These are phyloP conservation scores for Malania oleifera DNA, from an alignment of 164 flowering plant genomes.

Conservation along the genomic window DNA sequence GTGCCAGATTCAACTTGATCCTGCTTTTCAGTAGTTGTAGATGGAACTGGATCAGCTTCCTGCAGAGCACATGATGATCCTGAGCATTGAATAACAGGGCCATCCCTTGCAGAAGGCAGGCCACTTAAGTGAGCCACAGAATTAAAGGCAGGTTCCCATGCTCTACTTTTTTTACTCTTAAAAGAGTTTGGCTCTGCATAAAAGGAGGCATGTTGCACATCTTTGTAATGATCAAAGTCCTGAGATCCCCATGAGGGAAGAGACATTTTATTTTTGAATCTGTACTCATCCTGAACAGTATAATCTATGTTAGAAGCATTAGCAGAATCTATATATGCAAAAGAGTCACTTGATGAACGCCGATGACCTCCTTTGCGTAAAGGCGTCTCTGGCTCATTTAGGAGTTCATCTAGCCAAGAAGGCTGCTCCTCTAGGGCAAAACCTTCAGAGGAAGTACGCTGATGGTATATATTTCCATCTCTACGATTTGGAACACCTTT, in stretches of 20 bases:
- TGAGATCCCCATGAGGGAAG: conserved; percentile 50
- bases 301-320: conserved; percentile 37
- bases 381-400: conserved; percentile 87
- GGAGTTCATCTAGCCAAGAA: conserved; percentile 93
- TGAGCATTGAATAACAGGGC: conserved; percentile 23
- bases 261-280: conserved; percentile 29
- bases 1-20: conserved; percentile 29
- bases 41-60: conserved; percentile 31
- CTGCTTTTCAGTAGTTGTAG: conserved; percentile 37
- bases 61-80: conserved; percentile 28
- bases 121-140: conserved; percentile 27
- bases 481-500: conserved; percentile 51
- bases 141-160: conserved; percentile 44
- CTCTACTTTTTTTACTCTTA: conserved; percentile 33
- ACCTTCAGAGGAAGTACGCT: conserved; percentile 82
- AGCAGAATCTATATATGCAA: conserved; percentile 64
- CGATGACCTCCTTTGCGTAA: conserved; percentile 69
- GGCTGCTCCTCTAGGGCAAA: conserved; percentile 78
- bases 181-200: conserved; percentile 35
- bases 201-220: conserved; percentile 37
- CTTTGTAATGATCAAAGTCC: conserved; percentile 45
- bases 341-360: conserved; percentile 89
- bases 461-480: conserved; percentile 58
- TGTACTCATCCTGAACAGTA: conserved; percentile 42
- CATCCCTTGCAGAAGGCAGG: conserved; percentile 35